phyloP scores from a whole-genome alignment of 345 rosid species.

The Pugionium cornutum region DNA sequence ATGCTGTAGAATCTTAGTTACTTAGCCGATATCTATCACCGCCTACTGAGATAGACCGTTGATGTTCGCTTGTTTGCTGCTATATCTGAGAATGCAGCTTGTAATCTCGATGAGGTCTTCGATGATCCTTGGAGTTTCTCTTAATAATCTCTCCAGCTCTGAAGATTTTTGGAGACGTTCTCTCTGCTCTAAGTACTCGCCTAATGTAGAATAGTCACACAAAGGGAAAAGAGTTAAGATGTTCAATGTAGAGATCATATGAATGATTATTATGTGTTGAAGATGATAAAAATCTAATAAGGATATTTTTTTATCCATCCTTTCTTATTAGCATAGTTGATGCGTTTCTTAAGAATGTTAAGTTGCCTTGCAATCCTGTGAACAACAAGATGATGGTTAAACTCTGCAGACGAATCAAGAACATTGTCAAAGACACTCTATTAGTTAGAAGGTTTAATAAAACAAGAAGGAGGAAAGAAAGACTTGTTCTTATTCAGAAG shows the following conservation, averaged over 20 bases:
- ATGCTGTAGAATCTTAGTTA: neutral
- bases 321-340: conserved; percentile 37
- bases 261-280: neutral
- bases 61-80: conserved; percentile 2
- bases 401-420: no score
- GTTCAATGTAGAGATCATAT: conserved; percentile 15
- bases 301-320: conserved; percentile 44
- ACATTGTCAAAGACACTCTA: no score
- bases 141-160: conserved; percentile 38
- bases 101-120: conserved; percentile 27
- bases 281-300: conserved; percentile 5
- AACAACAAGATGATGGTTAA: no score
- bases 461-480: no score
- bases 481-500: no score
- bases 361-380: conserved; percentile 43
- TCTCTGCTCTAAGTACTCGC: conserved; percentile 35
- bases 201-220: conserved; percentile 29
- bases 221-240: conserved; percentile 24
- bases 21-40: conserved; percentile 15
- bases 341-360: conserved; percentile 33
- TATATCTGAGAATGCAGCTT: conserved; percentile 8
- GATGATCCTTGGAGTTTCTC: conserved; percentile 31
- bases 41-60: conserved; percentile 13
- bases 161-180: conserved; percentile 34
- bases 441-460: no score